Evolutionary conservation across 257 asterid genomes (phyloP).

Genomic region (Mitragyna speciosa): DNA sequence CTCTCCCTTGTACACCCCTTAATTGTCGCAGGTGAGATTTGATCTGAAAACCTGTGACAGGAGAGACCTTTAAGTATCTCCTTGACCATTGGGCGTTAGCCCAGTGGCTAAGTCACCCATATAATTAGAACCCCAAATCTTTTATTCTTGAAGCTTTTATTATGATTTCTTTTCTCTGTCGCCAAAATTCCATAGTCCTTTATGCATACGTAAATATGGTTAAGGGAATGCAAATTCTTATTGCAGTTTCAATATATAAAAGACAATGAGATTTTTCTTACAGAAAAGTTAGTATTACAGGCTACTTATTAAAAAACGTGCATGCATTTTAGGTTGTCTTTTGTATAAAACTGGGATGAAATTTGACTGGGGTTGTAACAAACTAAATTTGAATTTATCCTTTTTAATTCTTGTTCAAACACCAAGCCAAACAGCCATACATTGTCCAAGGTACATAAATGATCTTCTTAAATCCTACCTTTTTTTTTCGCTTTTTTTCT

Average conservation of each 20-base stretch:
- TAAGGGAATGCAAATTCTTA: background rate
- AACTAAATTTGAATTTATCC: background rate
- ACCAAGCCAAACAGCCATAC: background rate
- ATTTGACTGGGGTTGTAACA: background rate
- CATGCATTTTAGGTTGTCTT: background rate
- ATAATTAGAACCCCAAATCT: background rate
- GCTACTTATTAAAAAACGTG: background rate
- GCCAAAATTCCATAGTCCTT: background rate
- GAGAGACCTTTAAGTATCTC: too few relatives aligned
- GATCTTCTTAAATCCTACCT: background rate
- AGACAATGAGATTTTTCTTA: background rate
- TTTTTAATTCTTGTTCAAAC: background rate
- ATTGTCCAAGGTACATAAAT: background rate
- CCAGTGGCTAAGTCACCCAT: too few relatives aligned
- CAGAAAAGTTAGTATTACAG: background rate
- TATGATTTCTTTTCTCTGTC: background rate
- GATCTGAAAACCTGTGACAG: too few relatives aligned
- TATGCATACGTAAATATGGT: background rate
- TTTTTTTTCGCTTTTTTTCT: background rate
- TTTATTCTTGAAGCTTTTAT: background rate
- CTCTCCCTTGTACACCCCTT: too few relatives aligned
- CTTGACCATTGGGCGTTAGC: too few relatives aligned
- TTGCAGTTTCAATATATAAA: background rate
- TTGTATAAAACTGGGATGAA: background rate
- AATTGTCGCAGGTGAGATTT: too few relatives aligned